phyloP scores from a whole-genome alignment of 805 yeast genomes.

The Saturnispora sanitii region DNA sequence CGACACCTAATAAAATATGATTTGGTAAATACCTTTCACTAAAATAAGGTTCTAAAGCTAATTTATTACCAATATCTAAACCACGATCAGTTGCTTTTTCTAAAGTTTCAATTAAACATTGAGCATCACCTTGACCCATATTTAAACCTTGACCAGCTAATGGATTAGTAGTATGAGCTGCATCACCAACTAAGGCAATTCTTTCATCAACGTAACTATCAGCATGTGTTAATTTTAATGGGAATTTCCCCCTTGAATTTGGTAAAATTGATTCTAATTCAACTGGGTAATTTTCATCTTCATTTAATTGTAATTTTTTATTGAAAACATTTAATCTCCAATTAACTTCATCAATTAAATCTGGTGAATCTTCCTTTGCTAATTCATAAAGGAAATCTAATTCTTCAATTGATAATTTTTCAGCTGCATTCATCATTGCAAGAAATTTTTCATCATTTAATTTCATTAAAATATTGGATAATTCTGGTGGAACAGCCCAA shows the following conservation, averaged over 20 bases:
- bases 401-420: conserved; percentile 70
- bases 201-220: conserved; percentile 79
- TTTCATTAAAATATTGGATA: conserved; percentile 52
- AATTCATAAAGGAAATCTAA: conserved; percentile 55
- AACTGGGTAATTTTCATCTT: conserved; percentile 53
- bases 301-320: conserved; percentile 19
- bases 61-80: conserved; percentile 71
- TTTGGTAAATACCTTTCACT: conserved; percentile 73
- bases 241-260: conserved; percentile 76
- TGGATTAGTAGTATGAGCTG: conserved; percentile 97
- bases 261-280: conserved; percentile 49
- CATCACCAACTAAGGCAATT: conserved; percentile 93
- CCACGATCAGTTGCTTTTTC: conserved; percentile 70
- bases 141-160: conserved; percentile 96
- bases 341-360: conserved; percentile 54
- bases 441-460: conserved; percentile 55
- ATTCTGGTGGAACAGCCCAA: conserved; percentile 80
- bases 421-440: conserved; percentile 73
- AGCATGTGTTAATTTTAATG: conserved; percentile 80
- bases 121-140: conserved; percentile 94
- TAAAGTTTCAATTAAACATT: conserved; percentile 54
- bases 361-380: conserved; percentile 29
- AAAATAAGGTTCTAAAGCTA: conserved; percentile 82
- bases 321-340: conserved; percentile 51
- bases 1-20: conserved; percentile 74